Base-by-base conservation (phyloP, 495 filamentous ascomycete species). In the Penicillium macrosclerotiorum region DNA sequence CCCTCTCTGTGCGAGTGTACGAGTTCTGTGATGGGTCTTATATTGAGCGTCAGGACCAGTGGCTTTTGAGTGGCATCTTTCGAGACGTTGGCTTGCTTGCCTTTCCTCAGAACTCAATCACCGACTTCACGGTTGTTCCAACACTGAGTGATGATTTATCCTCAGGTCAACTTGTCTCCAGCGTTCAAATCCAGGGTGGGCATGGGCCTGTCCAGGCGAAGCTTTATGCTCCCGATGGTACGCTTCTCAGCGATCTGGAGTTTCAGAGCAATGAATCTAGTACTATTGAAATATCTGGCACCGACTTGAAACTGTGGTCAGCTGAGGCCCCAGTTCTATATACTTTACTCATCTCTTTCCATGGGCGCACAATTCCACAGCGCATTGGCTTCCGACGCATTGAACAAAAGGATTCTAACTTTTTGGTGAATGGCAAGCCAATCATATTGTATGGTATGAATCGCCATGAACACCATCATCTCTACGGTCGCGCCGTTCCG, bases 281-380 rank as follows among this genome's bases (percentile, higher is more conserved):
- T 3, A 33, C 4, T 7, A 43, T 54, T 11, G 4, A 29, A n/a
- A 40, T 54, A 11, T 17, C 37, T 3, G 45, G 23, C 3, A 16
- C 25, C 2, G 67, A 62, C 2, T 66, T 88, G 6, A 51, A 71
- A 1, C 58, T 81, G 2, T 57, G 63, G 8, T 47, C 81, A 2
- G 83, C 83, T 3, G 84, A 86, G 51, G 77, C 73, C 1, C 84
- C 84, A 0, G 62, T 67, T 23, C 66, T 85, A 1, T 86, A 86
- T 54, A 51, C 63, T 12, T 56, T 84, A 11, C 54, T 63, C 16
- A 60, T 81, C 16, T 44, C 57, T 8, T 41, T 57, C 22, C 33
- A 45, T n/a, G 25, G 26, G 2, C 40, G 47, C 3, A 51, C 47
- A n/a, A 51, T 51, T 13, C 40, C 40, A 4, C 80, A 86, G 44